phyloP scores from a whole-genome alignment of 768 basidiomycete species.

The Cubamyces sp. region DNA sequence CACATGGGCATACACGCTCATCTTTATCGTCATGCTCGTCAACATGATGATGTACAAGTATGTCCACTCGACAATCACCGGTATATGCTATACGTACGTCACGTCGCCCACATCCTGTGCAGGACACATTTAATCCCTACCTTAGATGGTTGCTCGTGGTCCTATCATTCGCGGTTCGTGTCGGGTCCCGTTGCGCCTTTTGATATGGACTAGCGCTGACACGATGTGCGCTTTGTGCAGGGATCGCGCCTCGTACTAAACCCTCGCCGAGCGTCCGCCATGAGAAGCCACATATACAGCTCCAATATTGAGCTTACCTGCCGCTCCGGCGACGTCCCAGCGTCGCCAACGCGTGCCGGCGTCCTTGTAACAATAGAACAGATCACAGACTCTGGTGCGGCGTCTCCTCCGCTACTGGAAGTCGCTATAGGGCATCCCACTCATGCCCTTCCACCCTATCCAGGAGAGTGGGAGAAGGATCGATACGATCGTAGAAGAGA shows the following conservation, averaged over 20 bases:
- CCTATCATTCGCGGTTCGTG: conserved; percentile 30
- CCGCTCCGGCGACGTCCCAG: not conserved
- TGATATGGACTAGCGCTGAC: not conserved
- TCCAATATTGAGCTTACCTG: conserved; percentile 9
- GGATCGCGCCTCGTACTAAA: conserved; percentile 29
- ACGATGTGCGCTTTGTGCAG: not conserved
- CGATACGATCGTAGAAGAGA: not conserved
- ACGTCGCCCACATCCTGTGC: not conserved
- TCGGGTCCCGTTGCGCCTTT: not conserved
- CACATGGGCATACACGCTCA: conserved; percentile 35
- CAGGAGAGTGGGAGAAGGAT: not conserved
- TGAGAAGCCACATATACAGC: not conserved
- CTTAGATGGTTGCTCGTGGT: conserved; percentile 34
- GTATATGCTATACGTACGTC: conserved; percentile 34
- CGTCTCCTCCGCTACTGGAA: not conserved
- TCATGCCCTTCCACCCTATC: not conserved
- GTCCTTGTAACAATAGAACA: conserved; percentile 1
- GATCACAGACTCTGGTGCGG: not conserved
- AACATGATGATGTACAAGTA: conserved; percentile 32
- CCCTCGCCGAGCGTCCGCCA: conserved; percentile 15
- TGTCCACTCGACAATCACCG: conserved; percentile 31
- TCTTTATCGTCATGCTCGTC: conserved; percentile 32
- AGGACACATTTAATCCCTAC: not conserved
- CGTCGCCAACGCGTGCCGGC: not conserved
- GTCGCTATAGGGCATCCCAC: not conserved